Evolutionary conservation across 2,329 filamentous ascomycete genomes (phyloP).

Genomic region (Fusarium sp.): DNA sequence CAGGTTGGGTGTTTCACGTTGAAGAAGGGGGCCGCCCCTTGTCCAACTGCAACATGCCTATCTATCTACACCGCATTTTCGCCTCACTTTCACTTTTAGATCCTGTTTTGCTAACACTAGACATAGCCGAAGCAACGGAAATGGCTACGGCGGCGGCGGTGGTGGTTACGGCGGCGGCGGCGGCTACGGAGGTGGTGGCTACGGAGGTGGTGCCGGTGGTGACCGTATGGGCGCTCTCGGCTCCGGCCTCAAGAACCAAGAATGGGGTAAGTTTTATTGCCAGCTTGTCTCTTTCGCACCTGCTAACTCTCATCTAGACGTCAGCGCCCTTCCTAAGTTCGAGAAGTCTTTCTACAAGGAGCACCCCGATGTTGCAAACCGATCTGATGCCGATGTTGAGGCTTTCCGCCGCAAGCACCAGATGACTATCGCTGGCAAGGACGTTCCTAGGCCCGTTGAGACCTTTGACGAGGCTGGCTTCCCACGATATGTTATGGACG

Average conservation of each 20-base stretch:
- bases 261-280: constrained; percentile 78
- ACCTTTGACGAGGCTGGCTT: constrained; percentile 98
- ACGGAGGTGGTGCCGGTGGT: constrained; percentile 74
- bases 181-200: constrained; percentile 54
- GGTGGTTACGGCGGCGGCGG: constrained; percentile 53
- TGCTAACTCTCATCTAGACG: constrained; percentile 66
- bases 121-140: constrained; percentile 61
- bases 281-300: constrained; percentile 46
- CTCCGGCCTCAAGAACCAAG: constrained; percentile 85
- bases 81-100: constrained; percentile 7
- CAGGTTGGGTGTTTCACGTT: constrained; percentile 29
- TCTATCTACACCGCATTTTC: constrained; percentile 23
- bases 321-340: constrained; percentile 87
- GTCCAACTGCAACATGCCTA: constrained; percentile 14
- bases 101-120: constrained; percentile 53
- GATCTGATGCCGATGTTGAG: constrained; percentile 83
- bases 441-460: constrained; percentile 93
- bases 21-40: constrained; percentile 23
- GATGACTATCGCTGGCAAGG: constrained; percentile 82
- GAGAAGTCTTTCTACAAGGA: constrained; percentile 99
- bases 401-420: constrained; percentile 87
- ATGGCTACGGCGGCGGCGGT: constrained; percentile 55
- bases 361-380: constrained; percentile 79
- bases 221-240: constrained; percentile 96
- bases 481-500: constrained; percentile 95